Base-by-base conservation (phyloP, 2,329 filamentous ascomycete genomes). In the Hortaea sp. region DNA sequence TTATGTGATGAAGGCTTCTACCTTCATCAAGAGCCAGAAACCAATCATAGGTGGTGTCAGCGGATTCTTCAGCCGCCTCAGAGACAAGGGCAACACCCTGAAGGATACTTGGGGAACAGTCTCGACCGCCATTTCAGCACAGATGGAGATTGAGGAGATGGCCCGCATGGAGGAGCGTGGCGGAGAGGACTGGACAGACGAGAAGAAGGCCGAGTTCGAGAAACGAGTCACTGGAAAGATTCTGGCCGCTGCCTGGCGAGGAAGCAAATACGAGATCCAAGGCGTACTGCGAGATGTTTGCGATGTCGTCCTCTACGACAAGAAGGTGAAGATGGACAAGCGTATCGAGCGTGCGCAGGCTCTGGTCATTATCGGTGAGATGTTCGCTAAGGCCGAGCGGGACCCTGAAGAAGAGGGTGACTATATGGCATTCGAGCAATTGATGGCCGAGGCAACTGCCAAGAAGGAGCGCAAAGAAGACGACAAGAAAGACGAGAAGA, bases 31-130 rank as follows among this genome's bases (percentile, higher is more conserved):
- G 66, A 90, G 84, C 42, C 92, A 98, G 65, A 97, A 97, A 68
- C 94, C 95, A 71, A 81, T 98, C 39, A 65, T 66, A 32, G 63
- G 63, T 49, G 92, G 92, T 46, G 92, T 98, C 52, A 85, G 85
- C 41, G 92, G 92, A 44, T 97, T 98, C 76, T 94, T 95, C 69
- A 87, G 82, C 48, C 79, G 88, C 45, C 77, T 98, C 58, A 94
- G 92, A 71, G 92, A 98, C 67, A 97, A 97, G 79, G 90, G 90
- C 51, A 92, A 84, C 2, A 77, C 97, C 51, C 88, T 94, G 59
- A 97, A 97, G 75, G 92, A 98, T 63, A 97, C 92, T 1, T 98
- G 92, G 92, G 90, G 86, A 63, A 98, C 92, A 29, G 95, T 98
- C 63, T 88, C 82, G 53, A 94, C 87, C 43, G 92, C 92, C 35